Evolutionary conservation across 305 asterid genomes (phyloP).

Genomic region (Salvia sclarea): DNA sequence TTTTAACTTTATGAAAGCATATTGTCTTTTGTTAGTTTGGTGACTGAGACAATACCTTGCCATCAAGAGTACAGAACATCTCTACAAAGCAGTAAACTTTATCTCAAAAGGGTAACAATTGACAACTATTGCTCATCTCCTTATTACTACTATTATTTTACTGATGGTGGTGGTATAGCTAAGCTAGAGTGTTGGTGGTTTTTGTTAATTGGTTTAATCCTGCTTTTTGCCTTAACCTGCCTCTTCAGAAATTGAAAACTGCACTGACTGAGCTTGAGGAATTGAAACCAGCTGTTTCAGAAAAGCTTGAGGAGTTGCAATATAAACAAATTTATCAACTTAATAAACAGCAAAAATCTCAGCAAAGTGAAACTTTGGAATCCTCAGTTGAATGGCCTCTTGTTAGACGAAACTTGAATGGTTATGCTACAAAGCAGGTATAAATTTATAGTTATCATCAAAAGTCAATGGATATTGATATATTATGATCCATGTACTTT

Average conservation of each 20-base stretch:
- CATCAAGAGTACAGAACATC: conserved; percentile 80
- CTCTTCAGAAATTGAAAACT: conserved; percentile 55
- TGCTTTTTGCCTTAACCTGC: conserved; percentile 21
- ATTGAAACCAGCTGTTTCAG: conserved; percentile 76
- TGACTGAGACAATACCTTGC: conserved; percentile 85
- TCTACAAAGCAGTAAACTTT: conserved; percentile 53
- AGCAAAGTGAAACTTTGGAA: conserved; percentile 42
- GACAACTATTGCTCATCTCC: conserved; percentile 20
- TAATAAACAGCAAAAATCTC: conserved; percentile 42
- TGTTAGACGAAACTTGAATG: conserved; percentile 45
- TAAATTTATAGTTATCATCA: conserved; percentile 9
- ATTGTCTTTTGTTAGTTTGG: conserved; percentile 68
- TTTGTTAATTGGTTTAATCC: not conserved
- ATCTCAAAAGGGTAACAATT: conserved; percentile 58
- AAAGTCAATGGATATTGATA: not conserved
- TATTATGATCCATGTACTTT: not conserved
- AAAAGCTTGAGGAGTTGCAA: conserved; percentile 63
- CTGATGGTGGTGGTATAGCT: conserved; percentile 14
- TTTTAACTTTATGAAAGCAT: conserved; percentile 31
- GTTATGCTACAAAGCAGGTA: conserved; percentile 57
- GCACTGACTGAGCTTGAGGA: conserved; percentile 85
- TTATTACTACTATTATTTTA: conserved; percentile 21
- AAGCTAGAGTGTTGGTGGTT: not conserved
- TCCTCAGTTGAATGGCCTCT: conserved; percentile 52
- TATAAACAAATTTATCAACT: conserved; percentile 44